A percentile compares a stretch with the other conserved stretches of the same genome.
phyloP scores from a whole-genome alignment of 176 grass and related monocot species.

The Avena insularis region DNA sequence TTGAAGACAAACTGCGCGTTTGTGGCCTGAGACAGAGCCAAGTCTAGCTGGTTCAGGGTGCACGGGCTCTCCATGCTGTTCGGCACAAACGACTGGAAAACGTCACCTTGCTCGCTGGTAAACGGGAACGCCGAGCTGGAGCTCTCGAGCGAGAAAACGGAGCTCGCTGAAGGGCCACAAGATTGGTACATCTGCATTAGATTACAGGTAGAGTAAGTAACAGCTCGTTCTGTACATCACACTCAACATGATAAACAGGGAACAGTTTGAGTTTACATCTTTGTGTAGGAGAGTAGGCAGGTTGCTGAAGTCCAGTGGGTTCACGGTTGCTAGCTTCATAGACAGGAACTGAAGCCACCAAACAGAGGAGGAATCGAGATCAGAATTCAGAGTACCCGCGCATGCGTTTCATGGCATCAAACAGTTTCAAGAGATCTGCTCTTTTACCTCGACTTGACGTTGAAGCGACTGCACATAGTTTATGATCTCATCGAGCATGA shows the following conservation, averaged over 20 bases:
- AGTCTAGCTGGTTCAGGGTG: constrained; percentile 54
- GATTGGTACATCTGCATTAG: constrained; percentile 74
- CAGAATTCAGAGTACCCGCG: constrained; percentile 27
- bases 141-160: constrained; percentile 75
- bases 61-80: constrained; percentile 50
- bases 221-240: neutral
- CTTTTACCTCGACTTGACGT: constrained; percentile 80
- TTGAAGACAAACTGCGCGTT: constrained; percentile 38
- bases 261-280: constrained; percentile 62
- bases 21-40: constrained; percentile 52
- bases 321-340: constrained; percentile 98
- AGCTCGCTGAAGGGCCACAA: constrained; percentile 53
- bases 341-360: constrained; percentile 81
- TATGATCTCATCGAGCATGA: constrained; percentile 96
- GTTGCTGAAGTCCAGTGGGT: constrained; percentile 82
- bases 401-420: neutral
- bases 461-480: constrained; percentile 92
- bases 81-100: constrained; percentile 42
- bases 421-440: neutral
- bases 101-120: constrained; percentile 44
- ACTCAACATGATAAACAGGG: neutral
- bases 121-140: constrained; percentile 62
- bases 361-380: neutral
- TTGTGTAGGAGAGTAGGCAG: constrained; percentile 74
- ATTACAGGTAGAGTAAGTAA: neutral